Evolutionary conservation across 2,329 filamentous ascomycete genomes (phyloP).

Genomic region (Sordariomycetes sp.): DNA sequence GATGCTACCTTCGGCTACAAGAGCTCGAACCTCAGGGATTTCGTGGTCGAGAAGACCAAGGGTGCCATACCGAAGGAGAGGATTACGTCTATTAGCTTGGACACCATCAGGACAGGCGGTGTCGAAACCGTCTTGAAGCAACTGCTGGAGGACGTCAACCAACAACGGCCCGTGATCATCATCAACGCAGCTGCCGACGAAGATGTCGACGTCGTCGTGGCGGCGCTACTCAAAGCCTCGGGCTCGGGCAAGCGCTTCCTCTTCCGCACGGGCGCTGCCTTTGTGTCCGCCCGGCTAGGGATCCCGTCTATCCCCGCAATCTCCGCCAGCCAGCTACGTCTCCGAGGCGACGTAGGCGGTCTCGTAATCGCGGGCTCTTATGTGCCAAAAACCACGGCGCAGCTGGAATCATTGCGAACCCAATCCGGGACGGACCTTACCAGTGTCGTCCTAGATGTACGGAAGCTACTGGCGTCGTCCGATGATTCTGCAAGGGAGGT

Average conservation of each 20-base stretch:
- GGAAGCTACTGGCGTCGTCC: background rate
- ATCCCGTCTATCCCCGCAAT: constrained; percentile 40
- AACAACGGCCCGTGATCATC: constrained; percentile 25
- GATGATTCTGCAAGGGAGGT: constrained; percentile 23
- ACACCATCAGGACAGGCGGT: background rate
- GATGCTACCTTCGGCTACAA: constrained; percentile 48
- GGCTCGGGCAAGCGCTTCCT: constrained; percentile 21
- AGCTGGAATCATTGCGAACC: constrained; percentile 30
- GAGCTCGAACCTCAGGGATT: constrained; percentile 40
- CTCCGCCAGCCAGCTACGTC: constrained; percentile 28
- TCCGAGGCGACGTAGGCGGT: constrained; percentile 28
- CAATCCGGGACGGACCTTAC: constrained; percentile 27
- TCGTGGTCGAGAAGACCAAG: constrained; percentile 41
- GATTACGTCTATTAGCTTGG: constrained; percentile 14
- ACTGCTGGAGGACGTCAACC: constrained; percentile 12
- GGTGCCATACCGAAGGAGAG: constrained; percentile 24
- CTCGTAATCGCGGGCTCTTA: constrained; percentile 47
- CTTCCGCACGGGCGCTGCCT: constrained; percentile 28
- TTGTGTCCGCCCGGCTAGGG: constrained; percentile 36
- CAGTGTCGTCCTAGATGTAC: constrained; percentile 10
- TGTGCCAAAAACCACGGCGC: constrained; percentile 47
- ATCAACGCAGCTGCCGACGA: constrained; percentile 41
- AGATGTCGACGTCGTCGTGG: constrained; percentile 44
- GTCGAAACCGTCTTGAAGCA: background rate
- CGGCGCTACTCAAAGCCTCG: constrained; percentile 29